Percentiles rank a stretch among this genome's conserved stretches.
Conservation (phyloP, 2,329 filamentous ascomycete genomes). For the Aspergillus caelatus region DNA sequence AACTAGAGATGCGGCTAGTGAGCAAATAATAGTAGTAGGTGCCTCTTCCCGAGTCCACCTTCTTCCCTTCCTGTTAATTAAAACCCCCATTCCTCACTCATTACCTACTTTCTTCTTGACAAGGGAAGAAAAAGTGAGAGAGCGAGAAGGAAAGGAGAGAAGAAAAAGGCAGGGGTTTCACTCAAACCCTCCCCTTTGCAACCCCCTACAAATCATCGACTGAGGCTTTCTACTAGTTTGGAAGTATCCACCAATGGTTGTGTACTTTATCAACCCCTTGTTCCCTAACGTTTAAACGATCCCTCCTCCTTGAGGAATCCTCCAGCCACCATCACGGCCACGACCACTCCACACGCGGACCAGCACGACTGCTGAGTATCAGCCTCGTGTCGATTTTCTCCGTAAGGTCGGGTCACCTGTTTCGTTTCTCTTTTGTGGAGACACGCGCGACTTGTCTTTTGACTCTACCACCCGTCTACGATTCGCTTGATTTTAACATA, state of each 20-base stretch:
- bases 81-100: background rate
- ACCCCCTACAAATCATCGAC: background rate
- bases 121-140: too few relatives aligned
- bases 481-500: background rate
- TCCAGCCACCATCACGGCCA: slow-evolving; percentile 25
- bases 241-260: background rate
- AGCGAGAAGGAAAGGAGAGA: background rate
- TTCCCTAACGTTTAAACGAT: slow-evolving; percentile 20
- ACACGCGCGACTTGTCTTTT: background rate
- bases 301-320: slow-evolving; percentile 25
- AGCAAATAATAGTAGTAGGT: background rate
- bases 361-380: slow-evolving; percentile 4
- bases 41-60: background rate
- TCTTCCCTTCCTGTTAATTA: background rate
- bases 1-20: slow-evolving; percentile 1
- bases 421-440: background rate
- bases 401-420: slow-evolving; percentile 1
- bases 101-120: background rate
- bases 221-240: background rate
- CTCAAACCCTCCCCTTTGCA: background rate
- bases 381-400: slow-evolving; percentile 14
- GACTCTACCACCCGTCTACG: background rate
- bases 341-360: background rate
- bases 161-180: background rate
- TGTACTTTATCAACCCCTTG: background rate